These are phyloP conservation scores for Diaporthe nobilis DNA, from an alignment of 2,329 filamentous ascomycete genomes.

Conservation along the genomic window DNA sequence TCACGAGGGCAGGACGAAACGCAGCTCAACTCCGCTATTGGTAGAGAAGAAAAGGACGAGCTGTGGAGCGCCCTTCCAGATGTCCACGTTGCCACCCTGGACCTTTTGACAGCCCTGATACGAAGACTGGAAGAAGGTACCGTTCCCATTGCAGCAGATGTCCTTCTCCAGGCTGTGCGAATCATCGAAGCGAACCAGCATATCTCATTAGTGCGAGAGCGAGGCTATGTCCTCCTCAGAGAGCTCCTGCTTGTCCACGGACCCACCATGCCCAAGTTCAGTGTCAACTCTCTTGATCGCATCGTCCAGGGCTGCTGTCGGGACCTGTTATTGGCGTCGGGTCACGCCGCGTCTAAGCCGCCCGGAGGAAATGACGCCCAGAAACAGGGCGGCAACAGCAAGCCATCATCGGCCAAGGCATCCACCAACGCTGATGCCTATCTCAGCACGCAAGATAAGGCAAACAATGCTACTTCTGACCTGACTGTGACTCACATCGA, in stretches of 20 bases:
- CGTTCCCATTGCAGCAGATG: constrained; percentile 71
- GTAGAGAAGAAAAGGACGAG: constrained; percentile 84
- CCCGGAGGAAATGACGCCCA: constrained; percentile 40
- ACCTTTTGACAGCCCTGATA: constrained; percentile 71
- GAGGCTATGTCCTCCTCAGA: constrained; percentile 72
- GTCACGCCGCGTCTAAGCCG: constrained; percentile 50
- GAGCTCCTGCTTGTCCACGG: constrained; percentile 74
- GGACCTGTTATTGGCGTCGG: constrained; percentile 75
- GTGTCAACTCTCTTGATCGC: constrained; percentile 72
- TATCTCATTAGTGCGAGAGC: constrained; percentile 68
- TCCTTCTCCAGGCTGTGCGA: constrained; percentile 80
- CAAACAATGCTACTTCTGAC: constrained; percentile 36
- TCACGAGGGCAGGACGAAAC: constrained; percentile 63
- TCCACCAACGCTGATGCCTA: constrained; percentile 81
- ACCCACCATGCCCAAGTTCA: constrained; percentile 75
- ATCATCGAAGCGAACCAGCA: constrained; percentile 74
- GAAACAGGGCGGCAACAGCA: constrained; percentile 44
- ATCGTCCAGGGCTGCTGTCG: constrained; percentile 79
- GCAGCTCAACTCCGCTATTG: constrained; percentile 80
- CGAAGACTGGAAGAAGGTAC: constrained; percentile 71
- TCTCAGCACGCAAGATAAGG: constrained; percentile 62
- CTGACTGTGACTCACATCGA: constrained; percentile 63
- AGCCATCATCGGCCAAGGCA: constrained; percentile 53
- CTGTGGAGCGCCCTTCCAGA: constrained; percentile 81
- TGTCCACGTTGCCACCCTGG: constrained; percentile 80